These are phyloP conservation scores for Ophiostoma pallidulum DNA, from an alignment of 2,329 filamentous ascomycete genomes.

Conservation along the genomic window DNA sequence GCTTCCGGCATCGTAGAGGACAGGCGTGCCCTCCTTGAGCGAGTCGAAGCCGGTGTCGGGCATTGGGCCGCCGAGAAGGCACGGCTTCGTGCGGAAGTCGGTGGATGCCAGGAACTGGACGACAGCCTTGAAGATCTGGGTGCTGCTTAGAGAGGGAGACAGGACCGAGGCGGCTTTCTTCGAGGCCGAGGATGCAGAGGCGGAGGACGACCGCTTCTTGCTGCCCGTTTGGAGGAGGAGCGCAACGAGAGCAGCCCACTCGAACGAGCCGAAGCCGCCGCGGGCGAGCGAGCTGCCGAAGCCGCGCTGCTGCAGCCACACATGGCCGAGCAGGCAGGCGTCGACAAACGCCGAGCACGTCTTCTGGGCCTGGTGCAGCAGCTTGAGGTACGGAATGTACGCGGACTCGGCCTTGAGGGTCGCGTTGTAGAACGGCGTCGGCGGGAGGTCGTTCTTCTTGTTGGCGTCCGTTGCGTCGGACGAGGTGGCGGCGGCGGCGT, in stretches of 20 bases:
- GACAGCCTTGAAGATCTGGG: conserved; percentile 88
- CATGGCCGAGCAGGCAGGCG: conserved; percentile 73
- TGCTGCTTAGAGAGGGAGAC: conserved; percentile 74
- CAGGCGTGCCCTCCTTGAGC: conserved; percentile 44
- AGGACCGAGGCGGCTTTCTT: conserved; percentile 36
- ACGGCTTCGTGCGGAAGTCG: conserved; percentile 60
- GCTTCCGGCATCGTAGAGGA: conserved; percentile 64
- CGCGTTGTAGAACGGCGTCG: conserved; percentile 84
- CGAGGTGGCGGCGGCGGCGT: conserved; percentile 30
- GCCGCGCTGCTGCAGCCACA: conserved; percentile 84
- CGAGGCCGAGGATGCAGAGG: conserved; percentile 36
- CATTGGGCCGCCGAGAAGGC: conserved; percentile 39
- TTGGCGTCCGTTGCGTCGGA: conserved; percentile 34
- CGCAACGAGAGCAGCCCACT: conserved; percentile 76
- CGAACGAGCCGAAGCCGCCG: conserved; percentile 88
- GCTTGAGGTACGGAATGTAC: conserved; percentile 63
- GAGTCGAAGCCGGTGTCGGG: conserved; percentile 24
- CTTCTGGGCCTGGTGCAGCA: conserved; percentile 60
- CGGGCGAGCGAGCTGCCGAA: conserved; percentile 58
- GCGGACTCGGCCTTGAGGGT: conserved; percentile 70
- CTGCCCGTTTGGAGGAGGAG: conserved; percentile 72
- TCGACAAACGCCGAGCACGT: conserved; percentile 67
- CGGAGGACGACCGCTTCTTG: conserved; percentile 8
- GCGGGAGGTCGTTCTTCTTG: conserved; percentile 29
- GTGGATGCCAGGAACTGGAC: conserved; percentile 76